Percentiles rank a stretch among this genome's conserved stretches.
phyloP scores from a whole-genome alignment of 495 filamentous ascomycete species.

The Lophiotrema nucula region DNA sequence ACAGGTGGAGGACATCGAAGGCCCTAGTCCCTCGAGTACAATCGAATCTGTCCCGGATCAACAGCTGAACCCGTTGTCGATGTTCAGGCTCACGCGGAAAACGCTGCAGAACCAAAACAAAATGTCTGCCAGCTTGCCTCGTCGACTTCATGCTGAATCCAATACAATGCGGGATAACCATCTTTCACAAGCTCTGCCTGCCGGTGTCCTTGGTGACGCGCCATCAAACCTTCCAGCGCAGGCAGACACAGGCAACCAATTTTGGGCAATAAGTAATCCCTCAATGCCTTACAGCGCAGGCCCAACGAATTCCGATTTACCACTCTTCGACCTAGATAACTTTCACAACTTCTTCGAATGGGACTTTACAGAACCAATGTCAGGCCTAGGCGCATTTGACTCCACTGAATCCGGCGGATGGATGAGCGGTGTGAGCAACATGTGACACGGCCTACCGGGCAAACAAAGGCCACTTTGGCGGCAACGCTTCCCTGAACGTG shows the following conservation, averaged over 20 bases:
- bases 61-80: background rate
- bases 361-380: background rate
- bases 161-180: too few species aligned
- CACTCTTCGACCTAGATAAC: constrained; percentile 1
- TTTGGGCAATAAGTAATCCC: too few species aligned
- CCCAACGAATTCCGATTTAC: background rate
- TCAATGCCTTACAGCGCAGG: too few species aligned
- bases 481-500: too few species aligned
- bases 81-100: background rate
- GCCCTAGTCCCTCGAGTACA: background rate
- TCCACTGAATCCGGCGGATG: background rate
- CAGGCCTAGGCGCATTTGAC: background rate
- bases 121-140: too few species aligned
- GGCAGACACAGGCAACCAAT: background rate
- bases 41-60: background rate
- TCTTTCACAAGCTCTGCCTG: too few species aligned
- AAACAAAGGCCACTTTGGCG: too few species aligned
- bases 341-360: constrained; percentile 10
- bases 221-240: background rate
- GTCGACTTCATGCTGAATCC: too few species aligned
- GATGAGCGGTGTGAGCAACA: too few species aligned
- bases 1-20: background rate
- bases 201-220: background rate
- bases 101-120: too few species aligned
- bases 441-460: too few species aligned